These are phyloP conservation scores for Penicillium coprophilum DNA, from an alignment of 495 filamentous ascomycete species.

Conservation along the genomic window DNA sequence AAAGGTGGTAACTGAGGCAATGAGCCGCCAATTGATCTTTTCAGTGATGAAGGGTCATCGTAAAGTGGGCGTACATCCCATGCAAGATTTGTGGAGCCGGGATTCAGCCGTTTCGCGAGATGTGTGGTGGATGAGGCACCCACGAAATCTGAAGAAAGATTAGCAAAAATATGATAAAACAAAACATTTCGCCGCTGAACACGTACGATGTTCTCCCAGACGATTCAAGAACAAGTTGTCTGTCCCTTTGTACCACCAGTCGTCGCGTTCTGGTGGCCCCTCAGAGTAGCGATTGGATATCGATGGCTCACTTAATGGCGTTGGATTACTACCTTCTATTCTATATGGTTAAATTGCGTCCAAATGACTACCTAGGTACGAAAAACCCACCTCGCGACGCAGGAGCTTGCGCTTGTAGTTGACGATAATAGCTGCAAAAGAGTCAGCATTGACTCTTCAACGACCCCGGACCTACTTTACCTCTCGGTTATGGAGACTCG, in stretches of 20 bases:
- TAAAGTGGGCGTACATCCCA: constrained; percentile 45
- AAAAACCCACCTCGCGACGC: constrained; percentile 11
- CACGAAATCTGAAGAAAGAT: constrained; percentile 29
- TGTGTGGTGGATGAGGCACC: constrained; percentile 38
- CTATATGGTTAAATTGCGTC: neutral
- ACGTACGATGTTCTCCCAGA: constrained; percentile 41
- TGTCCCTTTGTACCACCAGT: constrained; percentile 44
- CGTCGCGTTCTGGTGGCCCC: constrained; percentile 31
- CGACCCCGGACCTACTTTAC: constrained; percentile 11
- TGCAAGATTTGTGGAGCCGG: constrained; percentile 34
- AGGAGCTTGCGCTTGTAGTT: constrained; percentile 33
- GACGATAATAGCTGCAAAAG: constrained; percentile 31
- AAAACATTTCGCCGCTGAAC: neutral
- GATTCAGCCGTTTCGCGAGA: constrained; percentile 38
- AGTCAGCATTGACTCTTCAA: constrained; percentile 6
- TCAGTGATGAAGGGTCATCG: constrained; percentile 37
- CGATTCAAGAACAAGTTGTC: constrained; percentile 38
- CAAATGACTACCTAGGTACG: neutral
- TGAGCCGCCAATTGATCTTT: constrained; percentile 25
- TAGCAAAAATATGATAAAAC: neutral
- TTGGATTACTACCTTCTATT: constrained; percentile 7
- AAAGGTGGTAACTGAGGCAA: constrained; percentile 43
- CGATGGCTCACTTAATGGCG: constrained; percentile 13
- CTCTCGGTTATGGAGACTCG: constrained; percentile 38
- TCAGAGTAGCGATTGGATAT: constrained; percentile 23